Base-by-base conservation (phyloP, 2,329 filamentous ascomycete species). In the Aspergillus sp. region DNA sequence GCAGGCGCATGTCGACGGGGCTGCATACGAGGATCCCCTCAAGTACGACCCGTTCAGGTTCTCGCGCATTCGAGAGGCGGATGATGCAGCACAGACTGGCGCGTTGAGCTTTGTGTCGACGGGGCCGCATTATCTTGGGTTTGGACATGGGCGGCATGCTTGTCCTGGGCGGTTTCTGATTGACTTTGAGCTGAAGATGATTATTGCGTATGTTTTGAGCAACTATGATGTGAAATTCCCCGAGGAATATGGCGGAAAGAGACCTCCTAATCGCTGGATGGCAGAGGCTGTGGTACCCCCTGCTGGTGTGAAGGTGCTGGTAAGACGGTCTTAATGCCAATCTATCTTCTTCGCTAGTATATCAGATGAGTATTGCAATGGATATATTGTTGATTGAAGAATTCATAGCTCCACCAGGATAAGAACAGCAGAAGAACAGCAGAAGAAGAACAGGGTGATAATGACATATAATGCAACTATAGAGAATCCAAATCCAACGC, bases 41-140 rank as follows among this genome's bases (percentile, higher is more conserved):
- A 72, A 73, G 23, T 80, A 70, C 60, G 77, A 79, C 17, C 77
- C 76, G 0, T 79, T 78, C 53, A 69, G 78, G 0, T 80, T 77
- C 53, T 74, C 76, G 4, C 68, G 74, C 14, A 11, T 41, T 2
- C 52, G 56, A 9, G 48, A 52, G 47, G 41, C 39, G 15, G n/a
- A 2, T 6, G 51, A 57, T 12, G 2, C 39, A 43, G 12, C 40
- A 50, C 35, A 37, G 27, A 23, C 21, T 11, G 46, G 47, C 48
- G 41, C 19, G 8, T 21, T 55, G 21, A 60, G 58, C 55, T 60
- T 58, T 40, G 58, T 60, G 5, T 55, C 58, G 19, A 60, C 58
- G 14, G 31, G 50, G 9, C 50, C 58, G 12, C 46, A 58, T 8
- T 45, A 58, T 27, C 19, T 59, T 23, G 21, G 47, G 1, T 59